These are phyloP conservation scores for Chytriomyces sp. DNA, from an alignment of 192 early-diverging fungal genomes.

Conservation along the genomic window DNA sequence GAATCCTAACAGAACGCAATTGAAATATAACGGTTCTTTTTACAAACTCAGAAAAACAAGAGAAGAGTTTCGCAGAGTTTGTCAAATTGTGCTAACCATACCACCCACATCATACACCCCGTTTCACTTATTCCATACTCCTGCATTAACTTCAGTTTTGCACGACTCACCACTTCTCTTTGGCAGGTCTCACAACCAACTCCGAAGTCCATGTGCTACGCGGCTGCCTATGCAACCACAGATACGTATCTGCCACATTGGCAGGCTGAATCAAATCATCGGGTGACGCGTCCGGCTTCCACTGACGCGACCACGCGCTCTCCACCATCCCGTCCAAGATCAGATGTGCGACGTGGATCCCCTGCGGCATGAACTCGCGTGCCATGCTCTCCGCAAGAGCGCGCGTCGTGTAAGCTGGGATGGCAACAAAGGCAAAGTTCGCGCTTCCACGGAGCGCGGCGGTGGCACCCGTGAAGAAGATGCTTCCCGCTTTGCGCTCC, in stretches of 20 bases:
- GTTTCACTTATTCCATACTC: too few relatives aligned
- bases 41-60: too few relatives aligned
- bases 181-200: constrained; percentile 30
- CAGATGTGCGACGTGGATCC: constrained; percentile 41
- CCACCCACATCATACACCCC: too few relatives aligned
- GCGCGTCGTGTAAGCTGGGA: constrained; percentile 31
- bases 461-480: constrained; percentile 45
- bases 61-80: too few relatives aligned
- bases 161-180: constrained; percentile 36
- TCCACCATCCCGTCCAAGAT: constrained; percentile 42
- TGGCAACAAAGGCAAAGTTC: constrained; percentile 36
- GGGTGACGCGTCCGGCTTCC: constrained; percentile 23
- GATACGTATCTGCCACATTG: constrained; percentile 25
- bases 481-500: constrained; percentile 31
- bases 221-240: constrained; percentile 37
- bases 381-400: constrained; percentile 41
- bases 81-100: too few relatives aligned
- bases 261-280: constrained; percentile 27
- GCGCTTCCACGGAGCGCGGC: constrained; percentile 26
- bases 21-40: too few relatives aligned
- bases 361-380: constrained; percentile 37
- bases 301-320: not conserved
- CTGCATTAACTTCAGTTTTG: too few relatives aligned
- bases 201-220: constrained; percentile 38
- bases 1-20: too few relatives aligned